Evolutionary conservation across 106 monocot genomes (phyloP), one percentile per base, ranked within the genome.

Genomic region (Gastrodia elata): DNA sequence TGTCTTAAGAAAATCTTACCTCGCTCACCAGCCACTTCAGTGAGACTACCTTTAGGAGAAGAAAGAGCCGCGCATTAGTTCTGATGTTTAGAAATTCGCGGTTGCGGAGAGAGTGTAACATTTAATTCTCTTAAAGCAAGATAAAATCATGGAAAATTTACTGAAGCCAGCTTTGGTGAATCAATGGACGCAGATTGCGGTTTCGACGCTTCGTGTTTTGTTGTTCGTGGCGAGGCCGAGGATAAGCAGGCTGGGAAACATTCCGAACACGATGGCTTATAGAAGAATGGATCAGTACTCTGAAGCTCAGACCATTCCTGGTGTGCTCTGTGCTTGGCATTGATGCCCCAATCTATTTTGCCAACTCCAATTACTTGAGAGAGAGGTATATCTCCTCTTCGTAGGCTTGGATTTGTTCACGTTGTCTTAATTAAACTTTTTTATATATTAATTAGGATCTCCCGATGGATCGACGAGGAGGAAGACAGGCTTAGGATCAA

Each of bases 341-440:
- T 34, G 94, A 95, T 32, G 86, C 87, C 5, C 94, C 94, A 2
- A 91, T 95, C 68, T 91, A 91, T 76, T 95, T 95, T 48, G 67
- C 91, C 34, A 95, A 91, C 70, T 75, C 89, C 18, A 83, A 87
- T 75, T 95, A 95, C 83, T 68, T 95, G 33, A 86, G 94, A 36
- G 94, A 95, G 74, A 91, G 94, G 94, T 94, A 28, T 37, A 6
- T 37, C n/a, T 56, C 0, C 4, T 56, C 6, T 57, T 57, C 24
- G 56, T 9, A n/a, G n/a, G n/a, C n/a, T n/a, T n/a, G n/a, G n/a
- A 28, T 61, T 7, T 24, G 16, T 57, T 24, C 1, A 28, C 11
- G 30, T 32, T 58, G 1, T n/a, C 22, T n/a, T n/a, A n/a, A n/a
- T n/a, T n/a, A 10, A 64, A 35, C 32, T 11, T 48, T 56, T 15